These are phyloP conservation scores for Candida ortonii DNA, from an alignment of 805 yeast genomes.

Conservation along the genomic window DNA sequence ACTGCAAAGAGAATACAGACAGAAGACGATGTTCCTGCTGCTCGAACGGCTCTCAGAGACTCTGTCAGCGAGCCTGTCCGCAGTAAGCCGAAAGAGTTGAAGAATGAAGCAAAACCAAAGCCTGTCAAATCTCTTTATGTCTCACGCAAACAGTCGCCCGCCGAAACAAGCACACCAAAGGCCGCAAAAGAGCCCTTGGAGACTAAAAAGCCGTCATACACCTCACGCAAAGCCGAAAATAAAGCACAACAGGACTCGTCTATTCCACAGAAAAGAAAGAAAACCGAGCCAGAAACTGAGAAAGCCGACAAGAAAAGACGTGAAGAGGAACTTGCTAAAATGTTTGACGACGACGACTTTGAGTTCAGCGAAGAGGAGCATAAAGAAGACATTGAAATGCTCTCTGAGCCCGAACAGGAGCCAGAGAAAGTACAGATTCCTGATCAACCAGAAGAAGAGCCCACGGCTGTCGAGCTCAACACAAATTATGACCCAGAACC, in stretches of 20 bases:
- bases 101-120: constrained; percentile 3
- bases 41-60: constrained; percentile 20
- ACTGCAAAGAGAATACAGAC: constrained; percentile 11
- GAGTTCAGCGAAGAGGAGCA: constrained; percentile 7
- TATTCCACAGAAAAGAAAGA: constrained; percentile 19
- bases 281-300: constrained; percentile 12
- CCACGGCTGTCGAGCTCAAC: neutral
- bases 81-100: constrained; percentile 7
- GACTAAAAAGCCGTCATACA: constrained; percentile 11
- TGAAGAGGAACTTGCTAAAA: constrained; percentile 20
- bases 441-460: neutral
- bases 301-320: constrained; percentile 8
- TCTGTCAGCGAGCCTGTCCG: constrained; percentile 18
- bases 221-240: constrained; percentile 18
- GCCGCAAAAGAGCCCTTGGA: constrained; percentile 1
- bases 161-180: constrained; percentile 4
- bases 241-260: constrained; percentile 8
- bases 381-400: constrained; percentile 1
- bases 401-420: constrained; percentile 2
- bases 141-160: constrained; percentile 8
- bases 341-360: constrained; percentile 23
- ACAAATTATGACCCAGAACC: neutral
- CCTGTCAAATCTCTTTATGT: constrained; percentile 8
- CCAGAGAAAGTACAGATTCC: constrained; percentile 11
- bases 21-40: constrained; percentile 2